Evolutionary conservation across 2,329 filamentous ascomycete genomes (phyloP), one percentile per base, ranked within the genome.

Genomic region (Chrysosporium keratinophilum): DNA sequence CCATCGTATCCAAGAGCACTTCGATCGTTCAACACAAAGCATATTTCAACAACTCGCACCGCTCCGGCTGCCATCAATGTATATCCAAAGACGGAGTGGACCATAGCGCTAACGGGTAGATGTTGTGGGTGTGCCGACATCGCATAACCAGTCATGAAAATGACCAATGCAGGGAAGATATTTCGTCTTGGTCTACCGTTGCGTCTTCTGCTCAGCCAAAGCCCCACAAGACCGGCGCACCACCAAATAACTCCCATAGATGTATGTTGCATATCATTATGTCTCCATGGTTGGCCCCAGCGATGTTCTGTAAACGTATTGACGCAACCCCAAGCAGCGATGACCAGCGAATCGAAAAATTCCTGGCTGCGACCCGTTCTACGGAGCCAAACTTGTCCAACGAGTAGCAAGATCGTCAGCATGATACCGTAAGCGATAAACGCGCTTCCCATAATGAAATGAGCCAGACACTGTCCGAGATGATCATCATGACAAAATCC

Each of bases 181-280:
- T 98, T 98, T 61, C 93, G 81, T 76, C 91, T 89, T 7, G 93
- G 90, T 41, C 82, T 78, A 50, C 93, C 91, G 58, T 91, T 83
- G 54, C 88, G 82, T 66, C 84, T 88, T 58, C 82, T 80, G 67
- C 88, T 95, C 39, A 98, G 76, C 93, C 91, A 98, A 50, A 98
- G 79, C 41, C 93, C 93, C 10, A 91, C 79, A 31, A 98, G 74
- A 20, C 93, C 93, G 6, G 93, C 91, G 63, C 83, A 87, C 91
- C 91, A 98, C 93, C 93, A 98, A 50, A 98, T 83, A 58, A 98
- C 82, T n/a, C 93, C 93, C 91, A 98, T 97, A n/a, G 87, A 88
- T 0, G 93, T 98, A 69, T 98, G 93, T 69, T 98, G 91, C 73
- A 95, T 82, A 69, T 98, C 93, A 65, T 96, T 97, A 70, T 81